A percentile compares a stretch with the other conserved stretches of the same genome.
Conservation (phyloP, 805 yeast species). For the Saccharomyces paradoxus region DNA sequence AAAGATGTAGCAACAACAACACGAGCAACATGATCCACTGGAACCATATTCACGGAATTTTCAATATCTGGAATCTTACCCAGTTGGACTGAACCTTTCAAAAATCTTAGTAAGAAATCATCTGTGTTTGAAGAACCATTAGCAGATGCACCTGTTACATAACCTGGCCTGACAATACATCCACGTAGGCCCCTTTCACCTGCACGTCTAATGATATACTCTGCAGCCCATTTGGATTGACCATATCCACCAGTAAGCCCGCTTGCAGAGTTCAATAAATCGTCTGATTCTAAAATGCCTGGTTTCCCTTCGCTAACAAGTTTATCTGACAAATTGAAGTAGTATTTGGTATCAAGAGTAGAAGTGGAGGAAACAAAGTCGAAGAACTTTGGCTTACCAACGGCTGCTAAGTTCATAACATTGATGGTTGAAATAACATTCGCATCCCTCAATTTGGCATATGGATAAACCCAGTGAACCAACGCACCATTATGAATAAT, state of each 20-base stretch:
- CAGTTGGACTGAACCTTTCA: slow-evolving; percentile 88
- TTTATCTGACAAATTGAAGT: slow-evolving; percentile 66
- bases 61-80: slow-evolving; percentile 78
- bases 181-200: slow-evolving; percentile 85
- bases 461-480: slow-evolving; percentile 98
- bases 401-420: slow-evolving; percentile 64
- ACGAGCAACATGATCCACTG: slow-evolving; percentile 96
- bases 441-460: slow-evolving; percentile 80
- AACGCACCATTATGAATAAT: slow-evolving; percentile 95
- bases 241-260: slow-evolving; percentile 94
- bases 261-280: slow-evolving; percentile 65
- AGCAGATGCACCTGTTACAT: slow-evolving; percentile 75
- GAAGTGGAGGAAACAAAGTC: slow-evolving; percentile 95
- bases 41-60: slow-evolving; percentile 91
- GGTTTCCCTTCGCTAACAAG: slow-evolving; percentile 51
- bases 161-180: slow-evolving; percentile 89
- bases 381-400: slow-evolving; percentile 70
- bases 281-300: slow-evolving; percentile 80
- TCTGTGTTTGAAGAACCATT: slow-evolving; percentile 93
- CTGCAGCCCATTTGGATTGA: slow-evolving; percentile 97
- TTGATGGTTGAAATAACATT: slow-evolving; percentile 85
- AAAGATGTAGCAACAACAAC: slow-evolving; percentile 78
- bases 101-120: slow-evolving; percentile 87
- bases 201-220: slow-evolving; percentile 77
- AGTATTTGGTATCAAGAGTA: slow-evolving; percentile 77